Conservation (phyloP, 2,329 filamentous ascomycete species). For the Hypocreales sp. region DNA sequence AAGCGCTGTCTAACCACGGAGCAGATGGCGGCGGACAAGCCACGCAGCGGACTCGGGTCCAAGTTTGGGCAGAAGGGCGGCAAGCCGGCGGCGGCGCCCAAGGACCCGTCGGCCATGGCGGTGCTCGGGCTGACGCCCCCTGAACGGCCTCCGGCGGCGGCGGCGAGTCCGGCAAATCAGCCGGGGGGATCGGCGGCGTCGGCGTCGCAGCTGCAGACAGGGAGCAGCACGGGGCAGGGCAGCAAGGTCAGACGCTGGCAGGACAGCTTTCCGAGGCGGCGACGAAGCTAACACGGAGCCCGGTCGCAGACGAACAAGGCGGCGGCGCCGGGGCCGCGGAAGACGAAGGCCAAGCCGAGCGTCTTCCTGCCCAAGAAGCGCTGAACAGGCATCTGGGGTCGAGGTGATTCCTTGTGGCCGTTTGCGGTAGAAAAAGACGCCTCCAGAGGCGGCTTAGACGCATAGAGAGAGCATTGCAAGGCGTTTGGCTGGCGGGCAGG, state of each 20-base stretch:
- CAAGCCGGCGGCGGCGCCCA: constrained; percentile 14
- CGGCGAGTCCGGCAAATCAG: constrained; percentile 4
- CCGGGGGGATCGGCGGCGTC: constrained; percentile 9
- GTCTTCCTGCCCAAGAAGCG: constrained; percentile 9
- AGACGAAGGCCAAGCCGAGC: constrained; percentile 7
- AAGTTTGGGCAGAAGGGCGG: constrained; percentile 19
- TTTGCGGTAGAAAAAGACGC: too few species aligned
- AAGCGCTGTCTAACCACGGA: constrained; percentile 13
- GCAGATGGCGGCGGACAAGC: constrained; percentile 15
- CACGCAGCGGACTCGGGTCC: constrained; percentile 17
- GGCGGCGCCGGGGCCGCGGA: constrained; percentile 3
- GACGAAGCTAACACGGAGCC: not conserved
- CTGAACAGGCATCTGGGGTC: too few species aligned
- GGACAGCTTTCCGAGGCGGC: not conserved
- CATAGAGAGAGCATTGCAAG: too few species aligned
- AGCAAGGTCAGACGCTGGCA: constrained; percentile 7
- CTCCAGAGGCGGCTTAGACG: too few species aligned
- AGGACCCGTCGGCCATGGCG: constrained; percentile 36
- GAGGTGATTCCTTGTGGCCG: too few species aligned
- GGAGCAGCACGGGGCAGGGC: constrained; percentile 5
- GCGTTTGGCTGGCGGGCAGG: too few species aligned
- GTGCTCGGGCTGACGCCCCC: constrained; percentile 32
- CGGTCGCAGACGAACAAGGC: constrained; percentile 2
- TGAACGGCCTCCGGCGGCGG: constrained; percentile 19
- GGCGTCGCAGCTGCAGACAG: constrained; percentile 4